Base-by-base conservation (phyloP, 192 early-diverging fungal species). In the Coemansia sp. region DNA sequence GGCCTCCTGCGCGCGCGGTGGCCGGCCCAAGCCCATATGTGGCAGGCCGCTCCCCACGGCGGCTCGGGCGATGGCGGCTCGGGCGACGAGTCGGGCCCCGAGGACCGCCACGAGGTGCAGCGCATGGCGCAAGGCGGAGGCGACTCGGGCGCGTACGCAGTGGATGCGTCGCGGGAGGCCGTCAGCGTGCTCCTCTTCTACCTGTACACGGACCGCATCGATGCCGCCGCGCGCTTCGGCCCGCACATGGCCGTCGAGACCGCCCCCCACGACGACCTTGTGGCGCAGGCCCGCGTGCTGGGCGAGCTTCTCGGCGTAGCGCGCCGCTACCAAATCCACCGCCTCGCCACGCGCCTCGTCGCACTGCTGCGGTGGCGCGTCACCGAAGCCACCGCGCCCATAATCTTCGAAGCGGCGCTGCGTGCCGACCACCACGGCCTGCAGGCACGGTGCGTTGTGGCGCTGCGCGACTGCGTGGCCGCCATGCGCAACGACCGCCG, bases 391-490 rank as follows among this genome's bases (percentile, higher is more conserved):
- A 89, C 86, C 0, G 90, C 90, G 17, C 87, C 89, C 0, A 64
- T 92, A 59, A 81, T 91, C 14, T 91, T 81, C 53, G 90, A 91
- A 62, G 87, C 89, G 0, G 86, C 87, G 0, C 86, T 88, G 9
- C 84, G 87, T 0, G 89, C 89, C 2, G 85, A 89, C 31, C 88
- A 91, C 70, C 87, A 82, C 37, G 86, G 90, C 6, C 75, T 91
- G 64, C 90, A 92, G 61, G 76, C 81, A 9, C 76, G 81, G 17
- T 66, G 75, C 24, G 76, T 83, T 3, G 48, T 83, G 6, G 81
- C 73, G 1, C 46, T 75, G 54, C 63, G 56, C 46, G 81, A 73
- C 45, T 64, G 59, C 46, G 70, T 83, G 46, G 63, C 33, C 19
- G 24, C n/a, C 10, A 48, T 83, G 24, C 71, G 70, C 21, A 62